Percentiles rank a stretch among this genome's conserved stretches.
Conservation (phyloP, 2,329 filamentous ascomycete species). For the Emmonsiellopsis sp. region DNA sequence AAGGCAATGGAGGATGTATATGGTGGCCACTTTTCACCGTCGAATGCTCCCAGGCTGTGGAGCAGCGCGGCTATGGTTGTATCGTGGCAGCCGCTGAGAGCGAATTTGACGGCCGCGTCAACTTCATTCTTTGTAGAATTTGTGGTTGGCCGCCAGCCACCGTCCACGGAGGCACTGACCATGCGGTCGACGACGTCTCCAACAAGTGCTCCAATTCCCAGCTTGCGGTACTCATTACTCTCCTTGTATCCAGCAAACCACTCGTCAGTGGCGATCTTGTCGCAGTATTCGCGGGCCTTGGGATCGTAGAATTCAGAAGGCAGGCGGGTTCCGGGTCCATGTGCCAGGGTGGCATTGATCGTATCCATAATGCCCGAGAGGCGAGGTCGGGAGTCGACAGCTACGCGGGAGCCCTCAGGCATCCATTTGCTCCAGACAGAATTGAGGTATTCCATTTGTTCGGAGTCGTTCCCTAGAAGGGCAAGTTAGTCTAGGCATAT, state of each 20-base stretch:
- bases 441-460: conserved; percentile 77
- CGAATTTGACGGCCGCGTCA: conserved; percentile 56
- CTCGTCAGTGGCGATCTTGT: conserved; percentile 71
- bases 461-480: conserved; percentile 51
- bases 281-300: conserved; percentile 58
- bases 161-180: conserved; percentile 54
- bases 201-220: conserved; percentile 77
- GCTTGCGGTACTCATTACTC: conserved; percentile 72
- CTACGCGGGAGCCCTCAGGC: conserved; percentile 60
- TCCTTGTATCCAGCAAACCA: conserved; percentile 87
- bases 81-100: conserved; percentile 80
- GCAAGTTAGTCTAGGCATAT: neutral
- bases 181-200: conserved; percentile 74
- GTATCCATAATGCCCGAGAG: conserved; percentile 91
- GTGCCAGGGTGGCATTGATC: conserved; percentile 77
- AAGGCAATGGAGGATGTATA: conserved; percentile 89
- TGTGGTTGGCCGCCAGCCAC: conserved; percentile 44
- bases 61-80: conserved; percentile 79
- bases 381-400: conserved; percentile 74
- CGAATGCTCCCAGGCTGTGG: conserved; percentile 68
- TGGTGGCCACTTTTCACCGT: conserved; percentile 70
- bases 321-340: conserved; percentile 67
- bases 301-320: conserved; percentile 81
- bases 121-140: conserved; percentile 39
- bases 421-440: conserved; percentile 75